Evolutionary conservation across 768 basidiomycete species (phyloP), one percentile per base, ranked within the genome.

Genomic region (Collybia mongolica): DNA sequence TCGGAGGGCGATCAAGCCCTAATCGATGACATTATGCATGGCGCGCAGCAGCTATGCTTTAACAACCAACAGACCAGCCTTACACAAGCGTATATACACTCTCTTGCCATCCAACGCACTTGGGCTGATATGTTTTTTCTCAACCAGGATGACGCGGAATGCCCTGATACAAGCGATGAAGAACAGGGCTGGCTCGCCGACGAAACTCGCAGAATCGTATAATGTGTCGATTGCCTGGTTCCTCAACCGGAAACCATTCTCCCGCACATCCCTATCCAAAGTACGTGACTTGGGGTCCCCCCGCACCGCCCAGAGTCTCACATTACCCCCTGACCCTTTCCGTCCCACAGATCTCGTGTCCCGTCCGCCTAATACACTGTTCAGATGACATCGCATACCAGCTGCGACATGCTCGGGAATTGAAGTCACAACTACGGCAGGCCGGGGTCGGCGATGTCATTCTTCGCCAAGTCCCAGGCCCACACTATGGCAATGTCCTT

Each of bases 321-420:
- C 14, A 19, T 40, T n/a, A 18, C 15, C 5, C 29, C 28, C 38
- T 22, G 4, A 28, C 28, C 15, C 12, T 24, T 32, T 32, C 14
- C 11, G 9, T 32, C 32, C 32, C 32, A 24, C 46, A 56, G 53
- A 54, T 64, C 9, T 43, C 38, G n/a, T 60, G 54, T 42, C 63
- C 63, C 22, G 52, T 66, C 20, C 52, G 54, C 22, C 40, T 65
- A 6, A 55, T 64, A 28, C 60, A 63, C 40, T 59, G 61, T 36
- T 37, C 54, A 9, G 58, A 61, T 44, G 65, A 67, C 45, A 60
- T 68, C 51, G 62, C 61, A 28, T 62, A 57, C 26, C 44, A 51
- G 15, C 23, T 62, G 32, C 55, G 48, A 44, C 45, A 55, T 35
- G 39, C 53, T 8, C 37, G 57, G 32, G 50, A 49, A 20, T 49